Percentiles rank a stretch among this genome's conserved stretches.
Conservation (phyloP, 768 basidiomycete species). For the Cytidiella melzeri region DNA sequence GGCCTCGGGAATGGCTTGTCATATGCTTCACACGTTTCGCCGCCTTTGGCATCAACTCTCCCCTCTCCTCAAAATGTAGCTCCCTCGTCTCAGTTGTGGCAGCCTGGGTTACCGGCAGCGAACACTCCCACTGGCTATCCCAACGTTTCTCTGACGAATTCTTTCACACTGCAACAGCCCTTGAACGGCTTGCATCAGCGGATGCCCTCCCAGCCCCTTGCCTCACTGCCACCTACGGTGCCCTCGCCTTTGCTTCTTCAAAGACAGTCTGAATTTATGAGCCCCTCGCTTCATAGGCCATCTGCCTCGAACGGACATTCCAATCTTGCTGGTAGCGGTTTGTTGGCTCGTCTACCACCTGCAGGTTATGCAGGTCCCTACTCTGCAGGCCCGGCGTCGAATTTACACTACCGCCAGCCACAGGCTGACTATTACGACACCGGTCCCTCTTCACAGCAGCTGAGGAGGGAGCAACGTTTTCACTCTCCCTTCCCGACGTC, state of each 20-base stretch:
- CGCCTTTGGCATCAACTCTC: not conserved
- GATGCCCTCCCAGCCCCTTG: not conserved
- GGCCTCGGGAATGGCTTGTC: not conserved
- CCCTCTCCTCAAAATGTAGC: not conserved
- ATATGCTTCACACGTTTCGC: not conserved
- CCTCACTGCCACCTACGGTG: not conserved
- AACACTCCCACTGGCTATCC: not conserved
- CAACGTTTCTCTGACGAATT: not conserved
- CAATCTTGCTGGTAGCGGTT: not conserved
- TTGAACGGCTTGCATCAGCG: not conserved
- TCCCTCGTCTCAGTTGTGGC: not conserved
- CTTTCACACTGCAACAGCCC: not conserved
- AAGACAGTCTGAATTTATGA: not conserved
- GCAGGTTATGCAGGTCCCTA: not conserved
- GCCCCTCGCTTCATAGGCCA: not conserved
- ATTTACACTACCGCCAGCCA: not conserved
- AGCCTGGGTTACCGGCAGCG: not conserved
- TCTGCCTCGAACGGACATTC: not conserved
- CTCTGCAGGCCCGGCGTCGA: not conserved
- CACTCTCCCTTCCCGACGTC: not conserved
- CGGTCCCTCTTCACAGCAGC: not conserved
- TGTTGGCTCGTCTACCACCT: not conserved
- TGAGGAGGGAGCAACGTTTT: not conserved
- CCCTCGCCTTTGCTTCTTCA: not conserved
- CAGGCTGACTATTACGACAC: not conserved